A percentile compares a stretch with the other conserved stretches of the same genome.
Evolutionary conservation across 2,329 filamentous ascomycete genomes (phyloP).

Genomic region (Trichoderma breve): DNA sequence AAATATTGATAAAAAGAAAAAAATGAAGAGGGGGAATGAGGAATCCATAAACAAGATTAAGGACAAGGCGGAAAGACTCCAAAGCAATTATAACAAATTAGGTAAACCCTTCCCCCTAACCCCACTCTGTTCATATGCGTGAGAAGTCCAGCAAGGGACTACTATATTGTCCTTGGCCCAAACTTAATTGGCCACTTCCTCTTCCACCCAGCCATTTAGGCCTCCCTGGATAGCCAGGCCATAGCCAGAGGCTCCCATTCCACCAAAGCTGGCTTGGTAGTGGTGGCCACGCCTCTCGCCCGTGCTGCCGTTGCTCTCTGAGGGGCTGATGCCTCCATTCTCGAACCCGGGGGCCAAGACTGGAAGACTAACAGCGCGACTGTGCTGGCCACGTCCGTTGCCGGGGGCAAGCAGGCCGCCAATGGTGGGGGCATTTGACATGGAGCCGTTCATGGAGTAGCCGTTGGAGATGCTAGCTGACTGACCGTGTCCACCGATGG

Average conservation of each 20-base stretch:
- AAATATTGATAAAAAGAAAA: conserved; percentile 20
- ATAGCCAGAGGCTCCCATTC: conserved; percentile 56
- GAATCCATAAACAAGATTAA: conserved; percentile 24
- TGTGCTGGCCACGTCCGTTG: conserved; percentile 61
- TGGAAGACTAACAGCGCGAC: conserved; percentile 85
- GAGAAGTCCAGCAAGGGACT: conserved; percentile 25
- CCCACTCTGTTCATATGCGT: conserved; percentile 16
- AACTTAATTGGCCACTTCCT: conserved; percentile 59
- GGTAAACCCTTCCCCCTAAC: conserved; percentile 32
- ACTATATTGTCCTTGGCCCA: conserved; percentile 22
- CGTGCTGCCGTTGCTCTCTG: conserved; percentile 45
- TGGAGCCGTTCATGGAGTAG: conserved; percentile 54
- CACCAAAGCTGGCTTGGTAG: conserved; percentile 62
- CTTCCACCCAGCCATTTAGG: conserved; percentile 66
- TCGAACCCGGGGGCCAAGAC: conserved; percentile 63
- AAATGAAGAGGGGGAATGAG: conserved; percentile 20
- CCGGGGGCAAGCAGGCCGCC: conserved; percentile 74
- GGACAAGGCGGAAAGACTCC: conserved; percentile 28
- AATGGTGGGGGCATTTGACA: conserved; percentile 64
- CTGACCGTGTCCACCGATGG: conserved; percentile 60
- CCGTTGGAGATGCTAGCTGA: conserved; percentile 66
- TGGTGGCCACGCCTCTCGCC: conserved; percentile 62
- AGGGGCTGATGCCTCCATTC: conserved; percentile 55
- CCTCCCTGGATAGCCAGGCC: conserved; percentile 63
- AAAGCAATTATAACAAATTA: conserved; percentile 45